Evolutionary conservation across 164 flowering plant species (phyloP), one percentile per base, ranked within the genome.

Genomic region (Cinnamomum chago): DNA sequence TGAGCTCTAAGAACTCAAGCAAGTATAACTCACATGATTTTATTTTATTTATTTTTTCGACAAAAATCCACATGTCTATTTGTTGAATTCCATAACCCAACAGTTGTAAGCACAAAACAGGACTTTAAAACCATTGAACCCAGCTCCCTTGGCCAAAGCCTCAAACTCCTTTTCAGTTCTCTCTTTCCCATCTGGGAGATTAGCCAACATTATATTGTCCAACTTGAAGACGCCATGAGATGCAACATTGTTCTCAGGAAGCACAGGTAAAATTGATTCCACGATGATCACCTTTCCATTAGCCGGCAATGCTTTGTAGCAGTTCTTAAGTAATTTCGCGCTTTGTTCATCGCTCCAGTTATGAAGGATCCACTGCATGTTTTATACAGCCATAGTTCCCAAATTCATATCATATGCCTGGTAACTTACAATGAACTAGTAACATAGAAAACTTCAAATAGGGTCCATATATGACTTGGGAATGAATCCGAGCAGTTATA

Each of bases 231-330:
- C 14, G 27, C 28, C 15, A 25, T 22, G 62, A 0, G 78, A 50
- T 28, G 35, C n/a, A 50, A 33, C 6, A 52, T 40, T 62, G 3
- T 47, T 27, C 18, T 72, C 69, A 0, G 33, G 50, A 12, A 20
- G 12, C 15, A 23, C 60, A 13, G 81, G 74, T 25, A 50, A 20
- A 23, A 76, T 27, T 20, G 17, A 23, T 47, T 72, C 79, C 1
- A 62, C 70, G 12, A 77, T 50, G 64, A 85, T 82, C 78, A 81
- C 67, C 52, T 77, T 77, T 78, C 82, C 66, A 30, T 55, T 22
- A 50, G 58, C 76, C 11, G 82, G 79, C 2, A 85, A 77, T 0
- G 76, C 85, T 58, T 80, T 75, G 23, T 74, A 79, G n/a, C 77
- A 78, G 68, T 81, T 79, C 66, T 78, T 50, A 64, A 81, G 22